Conservation (phyloP, 495 filamentous ascomycete species). For the Aspergillus bridgeri region DNA sequence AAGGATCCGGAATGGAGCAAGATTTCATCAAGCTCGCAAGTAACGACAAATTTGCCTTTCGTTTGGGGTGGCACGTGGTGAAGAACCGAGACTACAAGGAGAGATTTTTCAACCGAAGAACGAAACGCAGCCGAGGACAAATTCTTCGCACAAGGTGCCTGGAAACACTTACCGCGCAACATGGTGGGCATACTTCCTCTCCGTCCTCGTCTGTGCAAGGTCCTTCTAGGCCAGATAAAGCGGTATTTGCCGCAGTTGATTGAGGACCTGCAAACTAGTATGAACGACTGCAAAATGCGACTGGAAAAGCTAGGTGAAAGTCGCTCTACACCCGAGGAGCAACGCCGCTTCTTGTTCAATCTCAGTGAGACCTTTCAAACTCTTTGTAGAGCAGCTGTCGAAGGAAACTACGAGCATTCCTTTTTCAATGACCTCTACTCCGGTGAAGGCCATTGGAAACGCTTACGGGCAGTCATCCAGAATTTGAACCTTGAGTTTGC, state of each 20-base stretch:
- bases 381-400: constrained; percentile 47
- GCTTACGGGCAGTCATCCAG: constrained; percentile 59
- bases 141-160: constrained; percentile 34
- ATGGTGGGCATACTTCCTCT: constrained; percentile 38
- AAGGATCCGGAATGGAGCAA: too few relatives aligned
- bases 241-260: constrained; percentile 35
- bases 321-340: constrained; percentile 47
- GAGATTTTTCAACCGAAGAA: constrained; percentile 19
- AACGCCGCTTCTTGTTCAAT: constrained; percentile 50
- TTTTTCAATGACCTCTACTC: constrained; percentile 47
- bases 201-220: constrained; percentile 37
- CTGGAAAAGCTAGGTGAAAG: constrained; percentile 47
- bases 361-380: constrained; percentile 50
- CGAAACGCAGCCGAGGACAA: constrained; percentile 27
- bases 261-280: constrained; percentile 27
- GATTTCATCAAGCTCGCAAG: too few relatives aligned
- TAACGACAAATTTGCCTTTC: constrained; percentile 61
- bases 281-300: constrained; percentile 12
- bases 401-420: constrained; percentile 51
- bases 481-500: constrained; percentile 56
- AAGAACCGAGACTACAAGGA: constrained; percentile 55
- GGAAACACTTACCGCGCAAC: constrained; percentile 26
- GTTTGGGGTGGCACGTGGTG: constrained; percentile 68
- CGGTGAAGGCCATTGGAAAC: constrained; percentile 27
- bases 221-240: constrained; percentile 41